Evolutionary conservation across 1,139 yeast species (phyloP), one percentile per base, ranked within the genome.

Genomic region (Candida albicans): DNA sequence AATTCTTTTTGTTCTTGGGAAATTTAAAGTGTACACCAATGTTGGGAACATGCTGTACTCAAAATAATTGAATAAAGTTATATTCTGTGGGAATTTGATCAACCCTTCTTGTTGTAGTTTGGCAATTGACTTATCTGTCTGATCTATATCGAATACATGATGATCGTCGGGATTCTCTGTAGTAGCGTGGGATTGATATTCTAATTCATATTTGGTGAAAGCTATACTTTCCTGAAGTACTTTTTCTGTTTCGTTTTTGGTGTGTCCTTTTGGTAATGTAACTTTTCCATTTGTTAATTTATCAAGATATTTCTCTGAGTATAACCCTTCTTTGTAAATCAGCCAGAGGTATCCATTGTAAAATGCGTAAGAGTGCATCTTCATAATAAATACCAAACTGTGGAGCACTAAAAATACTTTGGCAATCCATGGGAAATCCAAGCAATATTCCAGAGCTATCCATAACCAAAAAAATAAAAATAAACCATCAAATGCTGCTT

Each of bases 1-100:
- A 39, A 93, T 82, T 31, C 61, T 64, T 13, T 73, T 62, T 0
- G 90, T 88, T 52, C 96, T 74, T 28, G 97, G 96, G 57, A 81
- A 91, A 46, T 83, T 84, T 39, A 87, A 75, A 47, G 86, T 83
- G 56, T 86, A 87, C 26, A 93, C 96, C 44, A 90, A 66, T 0
- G 95, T 87, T n/a, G 99, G 99, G 60, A 79, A 90, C 95, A 88
- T 85, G 15, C 96, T 72, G 65, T 76, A 93, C 62, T 71, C 75
- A 59, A 90, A 88, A 60, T 75, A 91, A 64, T 90, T 84, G 38
- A 44, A 47, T 7, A 82, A 50, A n/a, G 79, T 79, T 48, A 95
- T 77, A 56, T 90, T 91, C 1, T 64, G 52, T 0, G 97, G 98
- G 64, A 88, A 91, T 33, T 58, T 58, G 9, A 64, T 56, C 13